These are phyloP conservation scores for Skeletonema marinoi DNA, from an alignment of 108 stramenopile species.

Conservation along the genomic window DNA sequence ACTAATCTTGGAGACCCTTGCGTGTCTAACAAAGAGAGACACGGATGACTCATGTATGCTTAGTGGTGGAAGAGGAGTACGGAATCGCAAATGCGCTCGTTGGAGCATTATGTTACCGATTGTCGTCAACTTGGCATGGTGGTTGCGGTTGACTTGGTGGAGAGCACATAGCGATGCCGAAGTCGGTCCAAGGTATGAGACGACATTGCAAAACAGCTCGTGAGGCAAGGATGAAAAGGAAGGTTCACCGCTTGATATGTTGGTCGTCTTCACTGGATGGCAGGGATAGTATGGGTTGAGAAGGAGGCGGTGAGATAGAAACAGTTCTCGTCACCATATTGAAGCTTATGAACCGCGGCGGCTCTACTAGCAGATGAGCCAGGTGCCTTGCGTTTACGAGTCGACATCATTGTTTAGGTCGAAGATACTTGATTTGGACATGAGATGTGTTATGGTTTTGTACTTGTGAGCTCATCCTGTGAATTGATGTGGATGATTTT, in stretches of 20 bases:
- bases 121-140: slow-evolving; percentile 8
- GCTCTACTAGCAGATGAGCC: not conserved
- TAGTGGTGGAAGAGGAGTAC: slow-evolving; percentile 6
- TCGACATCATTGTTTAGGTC: not conserved
- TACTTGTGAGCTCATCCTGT: not conserved
- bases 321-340: not conserved
- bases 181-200: slow-evolving; percentile 29
- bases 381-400: slow-evolving; percentile 10
- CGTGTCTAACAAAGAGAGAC: slow-evolving; percentile 24
- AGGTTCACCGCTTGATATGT: not conserved
- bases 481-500: not conserved
- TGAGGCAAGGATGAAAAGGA: slow-evolving; percentile 10
- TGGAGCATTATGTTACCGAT: slow-evolving; percentile 26
- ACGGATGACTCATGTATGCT: slow-evolving; percentile 15
- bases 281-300: not conserved
- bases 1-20: slow-evolving; percentile 13
- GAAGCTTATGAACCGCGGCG: slow-evolving; percentile 10
- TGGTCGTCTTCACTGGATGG: not conserved
- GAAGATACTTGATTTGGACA: not conserved
- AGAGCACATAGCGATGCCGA: slow-evolving; percentile 20
- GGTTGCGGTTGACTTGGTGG: slow-evolving; percentile 3
- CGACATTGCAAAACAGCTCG: slow-evolving; percentile 22
- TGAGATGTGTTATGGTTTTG: not conserved
- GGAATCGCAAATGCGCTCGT: slow-evolving; percentile 16
- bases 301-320: not conserved